Base-by-base conservation (phyloP, 768 basidiomycete genomes). In the Mycena indigotica region DNA sequence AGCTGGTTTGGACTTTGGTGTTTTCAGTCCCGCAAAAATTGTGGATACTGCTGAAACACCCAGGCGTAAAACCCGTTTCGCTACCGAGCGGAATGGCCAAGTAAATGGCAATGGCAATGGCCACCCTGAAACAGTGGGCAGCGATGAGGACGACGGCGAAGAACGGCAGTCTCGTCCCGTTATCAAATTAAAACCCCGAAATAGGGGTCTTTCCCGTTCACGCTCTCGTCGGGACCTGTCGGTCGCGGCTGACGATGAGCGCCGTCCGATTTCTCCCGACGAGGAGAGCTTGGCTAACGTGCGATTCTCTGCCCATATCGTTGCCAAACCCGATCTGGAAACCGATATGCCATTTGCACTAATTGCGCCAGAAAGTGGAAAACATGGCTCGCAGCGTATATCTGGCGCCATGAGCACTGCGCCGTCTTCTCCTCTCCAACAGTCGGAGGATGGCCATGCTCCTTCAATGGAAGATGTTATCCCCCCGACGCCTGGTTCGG, bases 261-360 rank as follows among this genome's bases (percentile, higher is more conserved):
- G 78, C 61, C 83, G 82, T 63, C 87, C 87, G 5, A 44, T 78
- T 50, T 74, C 77, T 46, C 86, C 84, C 16, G 86, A 89, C 62
- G 73, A 76, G 53, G 88, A 89, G 28, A 90, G 86, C 62, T 74
- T 92, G 23, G 88, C 90, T 19, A 88, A 86, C 64, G 79, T 89
- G 51, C 85, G 89, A 35, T 91, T 91, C 73, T 90, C 88, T 10
- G 90, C 89, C 6, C 80, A 83, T 53, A 75, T 82, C 50, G 78
- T 92, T 23, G 79, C 87, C 16, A 86, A 84, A 66, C 75, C 75
- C 10, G 83, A 86, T 65, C 73, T 92, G 49, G 75, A 71, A 25
- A 71, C 75, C 13, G 70, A 87, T 21, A 78, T 93, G 61, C 91
- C 91, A 4, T 93, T 93, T 67, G 90, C 90, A 6, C 73, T 94